Evolutionary conservation across 2,329 filamentous ascomycete genomes (phyloP).

Genomic region (Reticulascus tulasneorum): DNA sequence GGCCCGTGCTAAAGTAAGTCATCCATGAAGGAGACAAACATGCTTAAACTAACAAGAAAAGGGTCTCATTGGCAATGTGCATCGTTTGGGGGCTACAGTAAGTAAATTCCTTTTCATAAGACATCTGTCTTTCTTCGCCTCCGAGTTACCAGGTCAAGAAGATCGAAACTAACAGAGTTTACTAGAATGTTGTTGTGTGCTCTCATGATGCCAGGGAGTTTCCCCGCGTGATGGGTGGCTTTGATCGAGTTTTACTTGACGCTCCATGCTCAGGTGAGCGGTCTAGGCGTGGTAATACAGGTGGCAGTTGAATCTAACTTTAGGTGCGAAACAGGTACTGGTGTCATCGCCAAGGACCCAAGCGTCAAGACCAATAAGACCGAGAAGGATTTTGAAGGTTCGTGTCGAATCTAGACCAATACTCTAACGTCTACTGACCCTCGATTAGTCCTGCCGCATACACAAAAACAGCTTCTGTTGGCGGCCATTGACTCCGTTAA

Average conservation of each 20-base stretch:
- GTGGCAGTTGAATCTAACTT: not conserved
- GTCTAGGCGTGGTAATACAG: no score
- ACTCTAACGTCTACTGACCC: no score
- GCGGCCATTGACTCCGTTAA: conserved; percentile 94
- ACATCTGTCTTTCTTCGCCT: no score
- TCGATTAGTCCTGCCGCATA: conserved; percentile 85
- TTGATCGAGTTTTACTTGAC: conserved; percentile 90
- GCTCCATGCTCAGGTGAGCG: conserved; percentile 53
- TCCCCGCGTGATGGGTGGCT: conserved; percentile 89
- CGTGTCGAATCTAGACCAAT: no score
- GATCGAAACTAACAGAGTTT: no score
- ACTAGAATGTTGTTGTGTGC: conserved; percentile 84
- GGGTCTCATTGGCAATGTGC: conserved; percentile 96
- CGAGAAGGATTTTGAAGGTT: conserved; percentile 87
- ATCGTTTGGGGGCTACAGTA: conserved; percentile 89
- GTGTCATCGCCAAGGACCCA: conserved; percentile 95
- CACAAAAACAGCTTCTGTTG: conserved; percentile 90
- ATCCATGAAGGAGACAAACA: no score
- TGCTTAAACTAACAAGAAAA: no score
- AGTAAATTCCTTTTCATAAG: no score
- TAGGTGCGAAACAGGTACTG: conserved; percentile 60
- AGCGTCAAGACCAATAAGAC: conserved; percentile 99
- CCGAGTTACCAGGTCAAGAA: no score
- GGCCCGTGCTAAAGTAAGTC: conserved; percentile 79
- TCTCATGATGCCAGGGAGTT: conserved; percentile 95